Conservation (phyloP, 1,284 basidiomycete species). For the Sporisorium sorghi region DNA sequence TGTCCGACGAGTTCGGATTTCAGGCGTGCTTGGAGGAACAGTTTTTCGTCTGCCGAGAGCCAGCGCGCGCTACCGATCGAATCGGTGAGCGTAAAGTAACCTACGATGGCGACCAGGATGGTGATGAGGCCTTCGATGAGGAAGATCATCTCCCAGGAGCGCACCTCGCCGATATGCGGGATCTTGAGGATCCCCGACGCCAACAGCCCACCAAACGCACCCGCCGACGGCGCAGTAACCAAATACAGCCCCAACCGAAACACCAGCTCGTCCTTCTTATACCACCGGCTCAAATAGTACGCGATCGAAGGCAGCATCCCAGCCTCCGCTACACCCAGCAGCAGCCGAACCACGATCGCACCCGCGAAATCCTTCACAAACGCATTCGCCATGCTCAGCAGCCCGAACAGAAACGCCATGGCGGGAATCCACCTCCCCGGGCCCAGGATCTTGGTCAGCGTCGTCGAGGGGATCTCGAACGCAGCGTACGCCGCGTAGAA, state of each 20-base stretch:
- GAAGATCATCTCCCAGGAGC: conserved; percentile 69
- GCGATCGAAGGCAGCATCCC: conserved; percentile 65
- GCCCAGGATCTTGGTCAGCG: conserved; percentile 72
- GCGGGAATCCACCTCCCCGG: conserved; percentile 69
- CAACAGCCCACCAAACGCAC: conserved; percentile 68
- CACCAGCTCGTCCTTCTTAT: conserved; percentile 66
- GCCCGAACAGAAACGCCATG: conserved; percentile 55
- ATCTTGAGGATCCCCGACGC: conserved; percentile 50
- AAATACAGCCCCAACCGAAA: conserved; percentile 68
- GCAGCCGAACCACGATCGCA: conserved; percentile 68
- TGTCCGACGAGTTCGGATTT: conserved; percentile 53
- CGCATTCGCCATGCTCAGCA: conserved; percentile 53
- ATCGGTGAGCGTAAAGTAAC: conserved; percentile 68
- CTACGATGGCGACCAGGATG: conserved; percentile 62
- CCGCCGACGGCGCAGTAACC: conserved; percentile 52
- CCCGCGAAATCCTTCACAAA: conserved; percentile 67
- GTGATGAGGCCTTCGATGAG: conserved; percentile 70
- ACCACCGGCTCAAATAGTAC: conserved; percentile 68
- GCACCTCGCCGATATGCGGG: conserved; percentile 40
- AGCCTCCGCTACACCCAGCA: conserved; percentile 69
- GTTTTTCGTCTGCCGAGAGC: conserved; percentile 67
- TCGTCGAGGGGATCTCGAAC: conserved; percentile 75
- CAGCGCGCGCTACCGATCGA: conserved; percentile 67
- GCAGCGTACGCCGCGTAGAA: conserved; percentile 54
- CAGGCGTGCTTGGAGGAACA: conserved; percentile 49